Evolutionary conservation across 257 asterid species (phyloP), one percentile per base, ranked within the genome.

Genomic region (Capsicum pubescens): DNA sequence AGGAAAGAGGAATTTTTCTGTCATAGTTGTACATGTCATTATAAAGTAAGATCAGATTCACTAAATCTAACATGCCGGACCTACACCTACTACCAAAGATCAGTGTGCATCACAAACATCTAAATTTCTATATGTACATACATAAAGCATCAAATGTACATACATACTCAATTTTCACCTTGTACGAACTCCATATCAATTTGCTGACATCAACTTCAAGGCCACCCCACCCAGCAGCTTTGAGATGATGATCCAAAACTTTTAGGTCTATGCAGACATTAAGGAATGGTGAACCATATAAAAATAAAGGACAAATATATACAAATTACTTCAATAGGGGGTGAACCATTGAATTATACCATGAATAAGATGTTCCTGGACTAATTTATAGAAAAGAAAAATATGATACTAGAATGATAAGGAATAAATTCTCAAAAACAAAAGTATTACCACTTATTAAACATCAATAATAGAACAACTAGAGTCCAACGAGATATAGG

Each of bases 151-250:
- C 13, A 26, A 26, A 76, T 76, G 26, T 26, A 52, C 61, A 74
- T 13, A 13, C 81, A 76, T 52, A 15, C 64, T 91, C 84, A 96
- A 80, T 88, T 87, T 86, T 98, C 90, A 94, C 99, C 86, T 96
- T 96, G 84, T 93, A 96, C 61, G 99, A 98, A 70, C 98, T 95
- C 99, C 99, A 95, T 83, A 94, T 95, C 86, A 95, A 87, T 90
- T 94, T 95, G 86, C 94, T 87, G 50, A 89, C 98, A 86, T 95
- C 98, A 57, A 95, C 99, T 5, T 95, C 98, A 36, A 95, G 96
- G 56, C 98, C 99, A 78, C 99, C 98, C 2, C 98, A 90, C 56
- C 99, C 99, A 8, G 98, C 99, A 61, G 99, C 99, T 90, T 94
- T 94, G 52, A 95, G 97, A 86, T 94, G 98, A 71, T 98, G 98